Evolutionary conservation across 2,329 filamentous ascomycete genomes (phyloP), one percentile per base, ranked within the genome.

Genomic region (Talaromyces sp.): DNA sequence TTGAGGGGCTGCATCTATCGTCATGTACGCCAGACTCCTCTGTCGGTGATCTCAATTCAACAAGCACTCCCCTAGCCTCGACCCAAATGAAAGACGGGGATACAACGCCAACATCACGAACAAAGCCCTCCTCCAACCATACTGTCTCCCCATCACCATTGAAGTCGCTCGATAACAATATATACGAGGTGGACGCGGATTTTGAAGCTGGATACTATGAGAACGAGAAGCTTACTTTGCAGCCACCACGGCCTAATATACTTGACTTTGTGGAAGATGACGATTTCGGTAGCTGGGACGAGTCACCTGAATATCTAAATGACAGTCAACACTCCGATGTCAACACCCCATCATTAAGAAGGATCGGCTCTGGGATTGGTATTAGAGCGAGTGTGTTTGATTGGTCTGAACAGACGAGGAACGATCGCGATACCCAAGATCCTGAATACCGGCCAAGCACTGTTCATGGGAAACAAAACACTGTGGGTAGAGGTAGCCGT

Each of bases 381-480:
- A 75, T 74, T 52, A 81, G 78, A 67, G 80, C 80, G 68, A 86
- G 78, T 68, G 81, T 87, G 14, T 88, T 87, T 69, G 85, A 88
- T 69, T 87, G 84, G 83, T 86, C 85, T 31, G 86, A 88, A 71
- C 81, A 84, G 63, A 77, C 83, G 58, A 78, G 78, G 35, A 74
- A 77, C 61, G 82, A 84, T 60, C 82, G 81, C 66, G 83, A 82
- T 64, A 72, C 77, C 50, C 78, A 79, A 64, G 78, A 79, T 60
- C 78, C 81, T 35, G 83, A 81, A 60, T 78, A 80, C 59, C 80
- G 86, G 32, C 86, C 86, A 21, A 81, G 81, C 58, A 88, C 85
- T 17, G 84, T 87, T 50, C 84, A 88, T 69, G 84, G 85, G 11
- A 88, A 86, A 70, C 84, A 87, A 64, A 80, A 81, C 60, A 78